Evolutionary conservation across 306 rosid species (phyloP).

Genomic region (Abrus pulchellus): DNA sequence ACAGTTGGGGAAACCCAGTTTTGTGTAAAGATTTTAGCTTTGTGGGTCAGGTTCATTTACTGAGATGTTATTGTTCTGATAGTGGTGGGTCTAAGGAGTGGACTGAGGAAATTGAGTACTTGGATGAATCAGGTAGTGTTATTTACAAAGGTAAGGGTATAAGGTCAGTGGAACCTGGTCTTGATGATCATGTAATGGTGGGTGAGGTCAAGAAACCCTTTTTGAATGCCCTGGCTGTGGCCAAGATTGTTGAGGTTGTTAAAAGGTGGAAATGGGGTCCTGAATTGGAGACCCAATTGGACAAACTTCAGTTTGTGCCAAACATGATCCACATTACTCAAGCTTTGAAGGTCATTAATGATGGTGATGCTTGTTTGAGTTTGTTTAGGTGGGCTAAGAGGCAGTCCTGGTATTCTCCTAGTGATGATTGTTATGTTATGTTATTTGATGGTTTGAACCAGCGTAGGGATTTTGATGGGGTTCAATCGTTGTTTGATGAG

Average conservation of each 20-base stretch:
- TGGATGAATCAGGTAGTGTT: conserved; percentile 86
- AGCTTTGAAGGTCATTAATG: conserved; percentile 72
- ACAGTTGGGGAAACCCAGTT: conserved; percentile 39
- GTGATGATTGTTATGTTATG: conserved; percentile 75
- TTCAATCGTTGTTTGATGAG: conserved; percentile 85
- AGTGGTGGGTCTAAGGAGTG: conserved; percentile 62
- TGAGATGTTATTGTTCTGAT: conserved; percentile 62
- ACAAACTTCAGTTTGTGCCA: conserved; percentile 83
- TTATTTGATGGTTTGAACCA: conserved; percentile 82
- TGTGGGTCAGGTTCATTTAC: conserved; percentile 32
- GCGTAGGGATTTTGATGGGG: conserved; percentile 77
- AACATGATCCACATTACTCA: conserved; percentile 81
- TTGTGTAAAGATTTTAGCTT: conserved; percentile 32
- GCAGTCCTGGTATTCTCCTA: conserved; percentile 81
- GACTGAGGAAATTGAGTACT: conserved; percentile 90
- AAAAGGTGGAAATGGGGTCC: conserved; percentile 99
- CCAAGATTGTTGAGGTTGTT: conserved; percentile 88
- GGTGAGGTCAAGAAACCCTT: conserved; percentile 83
- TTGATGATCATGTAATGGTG: conserved; percentile 93
- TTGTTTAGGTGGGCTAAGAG: conserved; percentile 94
- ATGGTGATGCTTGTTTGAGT: conserved; percentile 73
- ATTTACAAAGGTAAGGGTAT: conserved; percentile 84
- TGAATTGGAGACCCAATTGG: conserved; percentile 91
- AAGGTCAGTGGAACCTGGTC: conserved; percentile 83
- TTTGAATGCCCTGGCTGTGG: conserved; percentile 80